Evolutionary conservation across 495 filamentous ascomycete genomes (phyloP).

Genomic region (Neurospora sp.): DNA sequence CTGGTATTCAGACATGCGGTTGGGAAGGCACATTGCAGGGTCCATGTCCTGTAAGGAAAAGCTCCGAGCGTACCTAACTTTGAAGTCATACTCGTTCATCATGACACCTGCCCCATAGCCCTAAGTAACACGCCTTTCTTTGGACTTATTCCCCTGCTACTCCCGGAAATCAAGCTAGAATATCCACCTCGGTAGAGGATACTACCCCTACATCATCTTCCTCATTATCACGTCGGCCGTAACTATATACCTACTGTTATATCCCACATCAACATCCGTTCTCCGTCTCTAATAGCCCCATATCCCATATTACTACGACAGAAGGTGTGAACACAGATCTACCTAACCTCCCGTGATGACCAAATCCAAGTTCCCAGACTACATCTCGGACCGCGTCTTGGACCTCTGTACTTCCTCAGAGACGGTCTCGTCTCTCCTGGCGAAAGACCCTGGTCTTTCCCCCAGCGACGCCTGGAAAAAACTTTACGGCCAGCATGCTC

Average conservation of each 20-base stretch:
- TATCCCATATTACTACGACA: neutral
- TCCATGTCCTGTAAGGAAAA: neutral
- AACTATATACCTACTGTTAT: neutral
- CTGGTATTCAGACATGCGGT: neutral
- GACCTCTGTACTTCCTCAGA: constrained; percentile 38
- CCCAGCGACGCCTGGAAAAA: constrained; percentile 45
- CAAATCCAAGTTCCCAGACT: neutral
- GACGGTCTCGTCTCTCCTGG: constrained; percentile 48
- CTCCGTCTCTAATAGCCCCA: neutral
- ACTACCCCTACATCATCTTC: neutral
- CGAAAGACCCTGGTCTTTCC: constrained; percentile 32
- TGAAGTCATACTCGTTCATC: neutral
- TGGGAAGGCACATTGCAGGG: neutral
- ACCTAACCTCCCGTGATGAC: neutral
- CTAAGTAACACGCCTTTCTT: neutral
- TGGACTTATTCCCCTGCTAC: neutral
- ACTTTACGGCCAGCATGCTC: constrained; percentile 35
- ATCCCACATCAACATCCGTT: neutral
- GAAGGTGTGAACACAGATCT: neutral
- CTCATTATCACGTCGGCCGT: neutral
- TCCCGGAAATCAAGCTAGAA: neutral
- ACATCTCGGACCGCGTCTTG: constrained; percentile 14
- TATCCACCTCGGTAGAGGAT: neutral
- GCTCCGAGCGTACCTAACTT: neutral
- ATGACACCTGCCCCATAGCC: neutral